Evolutionary conservation across 2,329 filamentous ascomycete genomes (phyloP).

Genomic region (Furcasterigmium furcatum): DNA sequence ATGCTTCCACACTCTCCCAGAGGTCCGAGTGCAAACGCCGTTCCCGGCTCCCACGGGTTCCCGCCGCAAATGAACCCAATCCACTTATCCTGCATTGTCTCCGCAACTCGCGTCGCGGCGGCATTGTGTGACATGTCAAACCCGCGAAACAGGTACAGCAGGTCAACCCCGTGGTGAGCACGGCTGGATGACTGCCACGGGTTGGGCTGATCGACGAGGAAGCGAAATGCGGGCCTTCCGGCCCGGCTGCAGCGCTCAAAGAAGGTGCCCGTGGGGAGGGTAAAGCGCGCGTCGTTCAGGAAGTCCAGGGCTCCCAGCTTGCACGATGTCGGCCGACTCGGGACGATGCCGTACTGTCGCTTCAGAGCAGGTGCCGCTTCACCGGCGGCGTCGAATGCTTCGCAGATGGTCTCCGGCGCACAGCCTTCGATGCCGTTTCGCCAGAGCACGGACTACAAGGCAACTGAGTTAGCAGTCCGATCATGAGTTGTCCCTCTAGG

Average conservation of each 20-base stretch:
- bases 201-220: constrained; percentile 40
- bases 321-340: constrained; percentile 31
- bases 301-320: constrained; percentile 36
- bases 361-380: constrained; percentile 26
- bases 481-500: neutral
- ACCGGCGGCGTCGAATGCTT: constrained; percentile 24
- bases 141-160: constrained; percentile 38
- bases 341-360: constrained; percentile 35
- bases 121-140: constrained; percentile 30
- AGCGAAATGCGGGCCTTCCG: constrained; percentile 29
- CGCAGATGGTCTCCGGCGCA: constrained; percentile 25
- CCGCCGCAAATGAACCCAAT: constrained; percentile 30
- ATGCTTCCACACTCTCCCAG: constrained; percentile 28
- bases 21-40: constrained; percentile 34
- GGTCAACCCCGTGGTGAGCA: constrained; percentile 43
- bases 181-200: constrained; percentile 42
- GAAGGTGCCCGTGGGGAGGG: constrained; percentile 18
- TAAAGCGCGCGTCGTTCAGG: constrained; percentile 27
- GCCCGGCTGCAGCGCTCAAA: constrained; percentile 8
- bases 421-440: constrained; percentile 34
- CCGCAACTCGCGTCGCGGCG: constrained; percentile 24
- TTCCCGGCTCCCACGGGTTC: constrained; percentile 28
- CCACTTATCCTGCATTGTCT: constrained; percentile 35
- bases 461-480: neutral
- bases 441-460: constrained; percentile 37